phyloP scores from a whole-genome alignment of 164 flowering plant genomes.

The Nelumbo lutea region DNA sequence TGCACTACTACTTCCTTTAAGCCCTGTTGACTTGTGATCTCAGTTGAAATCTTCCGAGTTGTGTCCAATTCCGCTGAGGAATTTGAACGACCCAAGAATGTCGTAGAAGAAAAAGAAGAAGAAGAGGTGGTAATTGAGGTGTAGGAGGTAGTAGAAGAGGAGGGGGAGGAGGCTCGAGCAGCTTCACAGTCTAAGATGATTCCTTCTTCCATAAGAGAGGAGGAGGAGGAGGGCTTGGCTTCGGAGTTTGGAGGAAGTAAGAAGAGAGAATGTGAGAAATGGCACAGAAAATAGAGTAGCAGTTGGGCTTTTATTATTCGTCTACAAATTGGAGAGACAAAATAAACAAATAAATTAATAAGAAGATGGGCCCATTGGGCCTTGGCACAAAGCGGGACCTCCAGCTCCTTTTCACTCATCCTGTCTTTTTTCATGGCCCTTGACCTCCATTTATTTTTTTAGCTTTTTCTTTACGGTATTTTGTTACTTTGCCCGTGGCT shows the following conservation, averaged over 20 bases:
- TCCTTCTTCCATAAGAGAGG: slow-evolving; percentile 16
- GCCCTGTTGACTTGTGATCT: not conserved
- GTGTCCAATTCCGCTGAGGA: not conserved
- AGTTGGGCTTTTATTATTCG: slow-evolving; percentile 13
- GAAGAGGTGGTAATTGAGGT: slow-evolving; percentile 15
- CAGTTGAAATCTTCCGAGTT: not conserved
- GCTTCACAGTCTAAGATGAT: slow-evolving; percentile 18
- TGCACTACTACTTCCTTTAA: not conserved
- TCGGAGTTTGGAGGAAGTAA: not conserved
- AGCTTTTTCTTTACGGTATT: no score
- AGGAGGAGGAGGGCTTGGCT: not conserved
- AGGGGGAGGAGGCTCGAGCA: slow-evolving; percentile 10
- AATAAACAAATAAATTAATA: not conserved
- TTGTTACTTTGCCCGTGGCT: no score
- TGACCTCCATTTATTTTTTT: no score
- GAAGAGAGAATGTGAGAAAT: slow-evolving; percentile 2
- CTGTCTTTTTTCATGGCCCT: no score
- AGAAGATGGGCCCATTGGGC: not conserved
- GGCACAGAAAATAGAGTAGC: slow-evolving; percentile 6
- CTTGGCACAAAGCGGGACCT: no score
- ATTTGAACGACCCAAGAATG: not conserved
- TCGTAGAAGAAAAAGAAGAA: slow-evolving; percentile 4
- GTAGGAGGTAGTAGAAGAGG: not conserved
- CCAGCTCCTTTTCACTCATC: no score
- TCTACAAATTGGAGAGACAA: not conserved